These are phyloP conservation scores for Xylaria sp. DNA, from an alignment of 2,329 filamentous ascomycete species.

Conservation along the genomic window DNA sequence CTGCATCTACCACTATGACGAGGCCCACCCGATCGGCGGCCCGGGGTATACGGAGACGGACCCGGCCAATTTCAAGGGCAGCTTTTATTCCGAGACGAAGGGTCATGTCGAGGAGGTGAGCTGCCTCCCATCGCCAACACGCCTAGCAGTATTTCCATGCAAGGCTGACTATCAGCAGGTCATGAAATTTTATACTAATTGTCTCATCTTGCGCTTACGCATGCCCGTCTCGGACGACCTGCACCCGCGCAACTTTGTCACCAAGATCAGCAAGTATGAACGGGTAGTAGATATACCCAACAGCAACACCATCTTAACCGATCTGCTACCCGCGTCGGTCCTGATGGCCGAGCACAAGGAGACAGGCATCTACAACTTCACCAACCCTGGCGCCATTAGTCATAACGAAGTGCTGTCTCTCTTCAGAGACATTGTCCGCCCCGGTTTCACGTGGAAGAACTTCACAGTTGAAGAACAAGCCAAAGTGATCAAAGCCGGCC, in stretches of 20 bases:
- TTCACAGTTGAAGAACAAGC: conserved; percentile 73
- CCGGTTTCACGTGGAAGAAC: conserved; percentile 70
- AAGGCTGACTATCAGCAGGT: conserved; percentile 53
- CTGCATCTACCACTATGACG: conserved; percentile 73
- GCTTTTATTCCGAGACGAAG: conserved; percentile 76
- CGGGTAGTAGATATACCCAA: conserved; percentile 74
- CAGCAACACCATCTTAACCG: conserved; percentile 72
- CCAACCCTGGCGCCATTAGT: conserved; percentile 75
- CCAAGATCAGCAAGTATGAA: conserved; percentile 73
- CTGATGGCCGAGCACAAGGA: conserved; percentile 69
- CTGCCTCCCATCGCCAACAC: conserved; percentile 6
- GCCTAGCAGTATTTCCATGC: neutral
- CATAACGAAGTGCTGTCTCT: conserved; percentile 73
- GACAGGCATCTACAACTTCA: conserved; percentile 75
- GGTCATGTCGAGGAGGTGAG: conserved; percentile 70
- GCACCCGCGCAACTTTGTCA: conserved; percentile 73
- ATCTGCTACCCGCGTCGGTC: conserved; percentile 70
- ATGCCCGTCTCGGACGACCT: conserved; percentile 77
- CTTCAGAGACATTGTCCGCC: conserved; percentile 71
- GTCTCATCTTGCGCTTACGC: conserved; percentile 71
- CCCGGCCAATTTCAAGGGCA: conserved; percentile 71
- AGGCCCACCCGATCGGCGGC: conserved; percentile 67
- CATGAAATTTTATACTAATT: conserved; percentile 69
- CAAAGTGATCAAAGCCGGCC: conserved; percentile 73
- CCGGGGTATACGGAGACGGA: conserved; percentile 70